Evolutionary conservation across 192 early-diverging fungal species (phyloP).

Genomic region (Podila verticillata): DNA sequence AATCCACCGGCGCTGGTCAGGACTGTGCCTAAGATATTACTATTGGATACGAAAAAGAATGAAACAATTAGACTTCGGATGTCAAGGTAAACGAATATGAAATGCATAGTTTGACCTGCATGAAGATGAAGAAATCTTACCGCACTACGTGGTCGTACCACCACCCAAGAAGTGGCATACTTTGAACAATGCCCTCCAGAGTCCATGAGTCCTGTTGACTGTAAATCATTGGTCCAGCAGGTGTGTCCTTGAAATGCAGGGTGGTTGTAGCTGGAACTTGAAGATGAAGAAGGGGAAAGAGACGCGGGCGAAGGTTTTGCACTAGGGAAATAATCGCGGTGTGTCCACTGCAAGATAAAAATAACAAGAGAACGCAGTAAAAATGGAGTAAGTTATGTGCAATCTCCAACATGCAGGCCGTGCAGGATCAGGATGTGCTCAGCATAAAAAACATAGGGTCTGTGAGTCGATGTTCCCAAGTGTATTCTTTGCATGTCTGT

Average conservation of each 20-base stretch:
- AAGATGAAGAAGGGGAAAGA: conserved; percentile 59
- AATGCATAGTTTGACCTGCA: neutral
- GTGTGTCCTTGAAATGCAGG: conserved; percentile 58
- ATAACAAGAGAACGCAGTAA: neutral
- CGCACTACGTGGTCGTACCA: conserved; percentile 67
- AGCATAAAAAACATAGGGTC: no score
- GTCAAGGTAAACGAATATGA: neutral
- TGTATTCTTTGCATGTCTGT: neutral
- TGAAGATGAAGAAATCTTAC: conserved; percentile 7
- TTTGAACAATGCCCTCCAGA: conserved; percentile 63
- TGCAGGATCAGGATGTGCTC: no score
- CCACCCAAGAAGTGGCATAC: conserved; percentile 63
- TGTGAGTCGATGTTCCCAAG: neutral
- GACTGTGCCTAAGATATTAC: conserved; percentile 56
- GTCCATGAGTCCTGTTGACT: conserved; percentile 69
- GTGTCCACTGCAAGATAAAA: conserved; percentile 30
- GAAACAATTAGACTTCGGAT: neutral
- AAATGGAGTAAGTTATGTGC: no score
- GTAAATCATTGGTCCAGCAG: conserved; percentile 58
- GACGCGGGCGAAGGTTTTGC: conserved; percentile 61
- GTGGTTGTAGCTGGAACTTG: conserved; percentile 63
- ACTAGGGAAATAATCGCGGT: conserved; percentile 61
- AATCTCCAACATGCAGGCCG: no score
- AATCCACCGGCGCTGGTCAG: conserved; percentile 60
- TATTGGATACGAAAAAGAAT: neutral